Evolutionary conservation across 768 basidiomycete genomes (phyloP), one percentile per base, ranked within the genome.

Genomic region (Trametes punicea): DNA sequence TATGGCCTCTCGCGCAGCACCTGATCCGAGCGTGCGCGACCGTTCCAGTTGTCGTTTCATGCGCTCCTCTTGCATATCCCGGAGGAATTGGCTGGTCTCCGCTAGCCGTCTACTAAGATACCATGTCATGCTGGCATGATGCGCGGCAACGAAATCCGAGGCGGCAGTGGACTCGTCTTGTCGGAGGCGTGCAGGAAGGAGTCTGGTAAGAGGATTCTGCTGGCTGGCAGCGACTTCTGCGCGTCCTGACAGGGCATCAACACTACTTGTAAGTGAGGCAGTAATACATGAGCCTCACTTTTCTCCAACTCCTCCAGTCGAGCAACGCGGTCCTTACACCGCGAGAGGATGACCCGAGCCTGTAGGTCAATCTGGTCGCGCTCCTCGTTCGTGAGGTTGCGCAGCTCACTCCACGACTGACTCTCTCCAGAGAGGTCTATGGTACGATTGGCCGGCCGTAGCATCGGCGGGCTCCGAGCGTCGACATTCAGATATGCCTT

Each of bases 281-380:
- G 23, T 7, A 20, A 2, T 23, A 25, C 2, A 27, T 45, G 30
- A 65, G 47, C 74, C 88, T 68, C 74, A 98, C 96, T 83, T 71
- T 89, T 88, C 75, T 98, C 97, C 25, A 91, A 73, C 36, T 78
- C 76, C 69, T 98, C 97, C 81, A 99, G 84, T 69, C 88, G 83
- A 63, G 84, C 87, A 7, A 98, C 88, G 62, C 90, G 77, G 61
- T 95, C 90, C 29, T 91, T 84, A 73, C 93, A 97, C 50, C 87
- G 82, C 46, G 85, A 81, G 46, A 98, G 76, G 51, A 97, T 87
- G 64, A 93, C 80, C 62, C 89, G 86, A 29, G 92, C 88, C 68
- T 96, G 90, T 57, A 94, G 74, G 77, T 99, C 97, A 50, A 99
- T 90, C 73, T 97, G 93, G 72, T 98, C 95, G 58, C 95, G 79